A percentile compares a stretch with the other conserved stretches of the same genome.
Conservation (phyloP, 371 early-diverging fungal species). For the Sporodiniella umbellata region DNA sequence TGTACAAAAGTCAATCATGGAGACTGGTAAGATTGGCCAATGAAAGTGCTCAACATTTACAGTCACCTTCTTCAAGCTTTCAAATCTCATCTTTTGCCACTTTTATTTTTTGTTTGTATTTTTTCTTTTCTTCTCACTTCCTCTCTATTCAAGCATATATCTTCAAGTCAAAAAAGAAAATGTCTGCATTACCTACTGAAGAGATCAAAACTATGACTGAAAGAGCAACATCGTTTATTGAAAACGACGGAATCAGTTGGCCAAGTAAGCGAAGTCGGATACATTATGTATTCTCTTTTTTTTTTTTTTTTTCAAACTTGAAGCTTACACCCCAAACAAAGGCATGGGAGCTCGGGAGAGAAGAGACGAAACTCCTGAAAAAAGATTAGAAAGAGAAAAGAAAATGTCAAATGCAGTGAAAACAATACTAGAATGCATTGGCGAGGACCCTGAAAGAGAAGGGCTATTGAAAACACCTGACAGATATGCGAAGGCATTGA, state of each 20-base stretch:
- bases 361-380: constrained; percentile 71
- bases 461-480: constrained; percentile 95
- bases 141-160: not conserved
- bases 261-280: constrained; percentile 34
- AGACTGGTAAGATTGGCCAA: constrained; percentile 5
- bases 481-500: constrained; percentile 95
- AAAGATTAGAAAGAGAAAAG: constrained; percentile 63
- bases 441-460: constrained; percentile 94
- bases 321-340: constrained; percentile 16
- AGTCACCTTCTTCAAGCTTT: constrained; percentile 6
- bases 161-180: not conserved
- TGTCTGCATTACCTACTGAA: constrained; percentile 4
- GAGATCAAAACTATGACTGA: constrained; percentile 4
- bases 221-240: constrained; percentile 34
- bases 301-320: too few species aligned
- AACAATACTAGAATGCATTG: constrained; percentile 88
- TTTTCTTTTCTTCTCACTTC: constrained; percentile 11
- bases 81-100: not conserved
- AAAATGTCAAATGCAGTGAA: constrained; percentile 85
- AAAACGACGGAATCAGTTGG: constrained; percentile 48
- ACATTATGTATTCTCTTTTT: not conserved
- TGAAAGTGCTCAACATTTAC: not conserved
- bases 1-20: not conserved
- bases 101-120: not conserved
- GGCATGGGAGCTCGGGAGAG: constrained; percentile 73